phyloP scores from a whole-genome alignment of 164 flowering plant genomes.

The Akebia trifoliata region DNA sequence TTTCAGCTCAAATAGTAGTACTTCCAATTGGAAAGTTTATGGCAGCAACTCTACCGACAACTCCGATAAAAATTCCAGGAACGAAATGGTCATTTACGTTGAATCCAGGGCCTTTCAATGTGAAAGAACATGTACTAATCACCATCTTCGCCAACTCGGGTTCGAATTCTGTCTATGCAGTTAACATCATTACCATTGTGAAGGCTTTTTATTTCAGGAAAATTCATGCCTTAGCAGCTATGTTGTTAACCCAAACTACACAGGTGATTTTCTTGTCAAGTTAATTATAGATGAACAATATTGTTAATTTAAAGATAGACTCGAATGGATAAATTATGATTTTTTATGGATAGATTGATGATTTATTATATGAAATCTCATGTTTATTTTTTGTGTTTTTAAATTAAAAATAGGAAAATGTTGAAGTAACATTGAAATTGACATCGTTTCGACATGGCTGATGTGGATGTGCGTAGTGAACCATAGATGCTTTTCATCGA shows the following conservation, averaged over 20 bases:
- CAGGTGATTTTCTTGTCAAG: slow-evolving; percentile 25
- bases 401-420: no score
- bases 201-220: slow-evolving; percentile 40
- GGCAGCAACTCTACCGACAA: slow-evolving; percentile 48
- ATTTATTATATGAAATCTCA: no score
- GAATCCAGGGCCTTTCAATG: slow-evolving; percentile 56
- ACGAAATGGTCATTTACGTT: slow-evolving; percentile 43
- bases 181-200: slow-evolving; percentile 32
- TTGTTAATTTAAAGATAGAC: neutral
- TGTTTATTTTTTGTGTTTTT: no score
- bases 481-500: no score
- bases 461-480: no score
- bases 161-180: slow-evolving; percentile 27
- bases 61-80: slow-evolving; percentile 23
- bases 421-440: no score
- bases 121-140: slow-evolving; percentile 58
- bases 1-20: slow-evolving; percentile 41
- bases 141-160: slow-evolving; percentile 49
- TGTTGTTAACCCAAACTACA: slow-evolving; percentile 36
- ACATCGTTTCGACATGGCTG: no score
- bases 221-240: slow-evolving; percentile 32
- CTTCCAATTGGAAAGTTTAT: slow-evolving; percentile 59
- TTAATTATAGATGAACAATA: neutral
- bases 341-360: no score
- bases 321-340: neutral